A percentile compares a stretch with the other conserved stretches of the same genome.
Conservation (phyloP, 2,329 filamentous ascomycete genomes). For the Fusarium penzigii region DNA sequence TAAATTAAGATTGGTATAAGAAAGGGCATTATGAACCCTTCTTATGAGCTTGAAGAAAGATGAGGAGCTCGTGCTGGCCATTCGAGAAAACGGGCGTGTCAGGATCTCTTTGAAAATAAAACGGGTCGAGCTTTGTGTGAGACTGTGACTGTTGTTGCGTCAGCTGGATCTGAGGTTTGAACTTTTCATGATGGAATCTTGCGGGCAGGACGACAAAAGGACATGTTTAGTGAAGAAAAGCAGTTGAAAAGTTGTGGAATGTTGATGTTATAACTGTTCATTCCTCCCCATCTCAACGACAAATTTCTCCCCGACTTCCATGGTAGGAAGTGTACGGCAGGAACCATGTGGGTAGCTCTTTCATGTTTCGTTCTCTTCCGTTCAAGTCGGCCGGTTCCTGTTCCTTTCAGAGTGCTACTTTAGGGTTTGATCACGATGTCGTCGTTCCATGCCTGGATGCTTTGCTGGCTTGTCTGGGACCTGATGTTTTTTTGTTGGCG, state of each 20-base stretch:
- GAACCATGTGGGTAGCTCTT: background rate
- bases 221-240: background rate
- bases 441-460: too few species aligned
- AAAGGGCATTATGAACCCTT: background rate
- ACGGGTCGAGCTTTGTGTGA: background rate
- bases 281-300: background rate
- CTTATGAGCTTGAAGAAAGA: background rate
- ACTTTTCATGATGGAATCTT: background rate
- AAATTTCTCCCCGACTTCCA: background rate
- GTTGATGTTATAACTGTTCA: background rate
- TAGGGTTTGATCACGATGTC: too few species aligned
- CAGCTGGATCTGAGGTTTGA: background rate
- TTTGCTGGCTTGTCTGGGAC: too few species aligned
- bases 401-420: background rate
- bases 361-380: background rate
- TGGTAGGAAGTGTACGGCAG: background rate
- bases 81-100: background rate
- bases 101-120: background rate
- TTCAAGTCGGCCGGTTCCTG: background rate
- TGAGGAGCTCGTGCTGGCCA: background rate
- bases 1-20: too few species aligned
- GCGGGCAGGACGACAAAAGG: background rate
- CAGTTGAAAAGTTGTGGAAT: background rate
- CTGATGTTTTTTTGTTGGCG: too few species aligned
- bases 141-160: background rate